Evolutionary conservation across 2,329 filamentous ascomycete species (phyloP).

Genomic region (Pseudogymnoascus sp.): DNA sequence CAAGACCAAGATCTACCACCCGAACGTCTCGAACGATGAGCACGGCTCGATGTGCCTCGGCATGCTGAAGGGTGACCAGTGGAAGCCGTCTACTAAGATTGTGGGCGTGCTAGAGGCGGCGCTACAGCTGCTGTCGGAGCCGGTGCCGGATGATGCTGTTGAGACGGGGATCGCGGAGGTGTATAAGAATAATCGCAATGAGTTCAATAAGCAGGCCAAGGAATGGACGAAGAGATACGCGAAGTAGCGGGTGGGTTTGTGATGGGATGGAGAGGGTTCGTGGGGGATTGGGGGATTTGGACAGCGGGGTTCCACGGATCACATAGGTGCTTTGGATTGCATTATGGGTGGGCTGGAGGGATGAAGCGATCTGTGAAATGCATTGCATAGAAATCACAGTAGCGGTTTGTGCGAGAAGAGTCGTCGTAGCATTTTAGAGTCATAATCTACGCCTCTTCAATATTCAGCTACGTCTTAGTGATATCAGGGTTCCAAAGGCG

Average conservation of each 20-base stretch:
- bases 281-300: background rate
- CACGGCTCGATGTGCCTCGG: slow-evolving; percentile 70
- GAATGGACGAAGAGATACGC: slow-evolving; percentile 66
- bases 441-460: background rate
- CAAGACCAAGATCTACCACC: slow-evolving; percentile 70
- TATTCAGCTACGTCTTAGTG: background rate
- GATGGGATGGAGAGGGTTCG: background rate
- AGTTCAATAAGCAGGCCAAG: slow-evolving; percentile 59
- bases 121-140: slow-evolving; percentile 56
- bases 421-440: background rate
- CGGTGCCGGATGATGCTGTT: slow-evolving; percentile 65
- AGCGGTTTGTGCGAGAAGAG: background rate
- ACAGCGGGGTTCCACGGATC: background rate
- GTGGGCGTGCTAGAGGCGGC: slow-evolving; percentile 58
- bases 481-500: background rate
- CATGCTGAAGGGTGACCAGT: slow-evolving; percentile 62
- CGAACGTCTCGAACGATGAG: slow-evolving; percentile 68
- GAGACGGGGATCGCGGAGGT: slow-evolving; percentile 63
- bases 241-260: slow-evolving; percentile 16
- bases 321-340: background rate
- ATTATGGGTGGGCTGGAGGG: background rate
- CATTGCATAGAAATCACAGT: background rate
- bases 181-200: slow-evolving; percentile 56
- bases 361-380: background rate
- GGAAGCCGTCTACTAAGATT: slow-evolving; percentile 68